Base-by-base conservation (phyloP, 306 rosid species). In the Clitoria ternatea region DNA sequence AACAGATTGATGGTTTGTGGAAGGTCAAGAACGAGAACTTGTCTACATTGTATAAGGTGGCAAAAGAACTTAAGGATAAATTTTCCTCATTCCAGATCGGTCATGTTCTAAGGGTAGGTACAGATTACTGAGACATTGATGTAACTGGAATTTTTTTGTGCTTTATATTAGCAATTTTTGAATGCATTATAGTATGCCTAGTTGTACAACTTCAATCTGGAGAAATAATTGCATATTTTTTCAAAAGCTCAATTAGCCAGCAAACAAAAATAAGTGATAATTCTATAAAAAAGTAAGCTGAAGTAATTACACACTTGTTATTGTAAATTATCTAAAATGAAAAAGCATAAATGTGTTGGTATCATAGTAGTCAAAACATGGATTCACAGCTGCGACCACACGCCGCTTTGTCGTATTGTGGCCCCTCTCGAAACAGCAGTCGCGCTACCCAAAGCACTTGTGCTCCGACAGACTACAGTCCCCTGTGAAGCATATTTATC, bases 1-100 rank as follows among this genome's bases (percentile, higher is more conserved):
- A 50, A 67, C 89, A 94, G 98, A 88, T 94, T 57, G 90, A 84
- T 61, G 98, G 98, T 32, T 83, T 75, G 64, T 90, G 98, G 98
- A 87, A 78, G 84, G 91, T 70, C 66, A 89, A 63, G 87, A 77
- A 89, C 47, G 79, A 84, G 78, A 89, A 83, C 79, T 71, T 94
- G 77, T 61, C 84, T 37, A 60, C 27, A 56, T 79, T 94, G 84
- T 77, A 55, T 73, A 77, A 87, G 57, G 89, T 81, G 86, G 97
- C 88, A 74, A 82, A 72, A 73, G 78, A 81, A 77, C 91, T 94
- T 47, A 87, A 87, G 85, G 85, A 87, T 20, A 68, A 84, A 48
- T 94, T 89, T 86, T 43, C 43, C 12, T 91, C 95, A 22, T 90
- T 94, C 82, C 56, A 94, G 85, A 85, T 94, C 68, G 73, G 19